Evolutionary conservation across 805 yeast species (phyloP).

Genomic region (Ogataea paradorogensis): DNA sequence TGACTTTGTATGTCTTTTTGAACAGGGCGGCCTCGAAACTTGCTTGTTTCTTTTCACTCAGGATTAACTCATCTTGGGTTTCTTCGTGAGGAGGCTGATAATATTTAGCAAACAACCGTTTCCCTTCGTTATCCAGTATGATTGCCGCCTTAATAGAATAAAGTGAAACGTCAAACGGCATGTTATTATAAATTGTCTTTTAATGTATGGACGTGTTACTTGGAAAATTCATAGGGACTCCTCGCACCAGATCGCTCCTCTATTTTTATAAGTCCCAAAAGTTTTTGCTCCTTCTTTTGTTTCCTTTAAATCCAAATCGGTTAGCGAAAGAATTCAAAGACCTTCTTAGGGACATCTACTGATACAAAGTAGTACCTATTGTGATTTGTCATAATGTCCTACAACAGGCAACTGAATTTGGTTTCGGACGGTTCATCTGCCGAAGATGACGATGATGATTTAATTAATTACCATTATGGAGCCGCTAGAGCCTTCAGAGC

Average conservation of each 20-base stretch:
- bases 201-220: conserved; percentile 7
- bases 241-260: conserved; percentile 5
- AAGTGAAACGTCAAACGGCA: conserved; percentile 46
- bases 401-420: conserved; percentile 21
- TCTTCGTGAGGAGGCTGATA: conserved; percentile 61
- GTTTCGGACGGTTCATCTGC: conserved; percentile 19
- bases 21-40: conserved; percentile 73
- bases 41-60: conserved; percentile 55
- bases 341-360: conserved; percentile 1
- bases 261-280: neutral
- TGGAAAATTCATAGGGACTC: conserved; percentile 1
- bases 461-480: conserved; percentile 2
- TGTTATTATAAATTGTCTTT: conserved; percentile 3
- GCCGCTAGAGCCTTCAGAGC: conserved; percentile 5
- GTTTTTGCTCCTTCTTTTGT: conserved; percentile 11
- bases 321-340: neutral
- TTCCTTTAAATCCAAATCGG: conserved; percentile 3
- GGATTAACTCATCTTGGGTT: conserved; percentile 31
- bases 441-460: conserved; percentile 13
- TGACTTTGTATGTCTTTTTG: conserved; percentile 73
- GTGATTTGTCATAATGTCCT: conserved; percentile 14
- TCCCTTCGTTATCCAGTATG: conserved; percentile 78
- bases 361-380: neutral
- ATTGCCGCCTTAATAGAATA: conserved; percentile 80
- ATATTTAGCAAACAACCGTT: conserved; percentile 81